Conservation (phyloP, 306 rosid genomes). For the Vigna angularis region DNA sequence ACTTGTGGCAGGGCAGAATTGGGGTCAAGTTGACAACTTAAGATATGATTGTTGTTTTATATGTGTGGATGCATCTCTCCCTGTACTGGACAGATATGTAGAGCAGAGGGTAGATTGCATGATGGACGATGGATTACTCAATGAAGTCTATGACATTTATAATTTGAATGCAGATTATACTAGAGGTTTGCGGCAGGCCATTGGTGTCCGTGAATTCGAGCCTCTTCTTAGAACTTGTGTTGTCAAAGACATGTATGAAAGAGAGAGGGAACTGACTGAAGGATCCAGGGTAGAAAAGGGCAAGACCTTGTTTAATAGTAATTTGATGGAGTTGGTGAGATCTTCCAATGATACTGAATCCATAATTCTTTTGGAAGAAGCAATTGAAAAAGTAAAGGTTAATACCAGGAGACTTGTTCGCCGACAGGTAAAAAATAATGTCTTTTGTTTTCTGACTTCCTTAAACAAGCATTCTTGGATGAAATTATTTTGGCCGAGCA, state of each 20-base stretch:
- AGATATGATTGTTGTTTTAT: slow-evolving; percentile 85
- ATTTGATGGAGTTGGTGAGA: slow-evolving; percentile 55
- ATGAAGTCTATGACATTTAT: slow-evolving; percentile 81
- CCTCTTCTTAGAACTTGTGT: slow-evolving; percentile 52
- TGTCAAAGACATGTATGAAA: slow-evolving; percentile 37
- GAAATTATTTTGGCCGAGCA: slow-evolving; percentile 28
- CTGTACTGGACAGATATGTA: slow-evolving; percentile 80
- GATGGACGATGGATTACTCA: slow-evolving; percentile 80
- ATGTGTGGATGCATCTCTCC: slow-evolving; percentile 78
- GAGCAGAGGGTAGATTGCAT: slow-evolving; percentile 86
- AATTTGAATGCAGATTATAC: slow-evolving; percentile 69
- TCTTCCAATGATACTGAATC: slow-evolving; percentile 50
- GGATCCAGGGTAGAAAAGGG: slow-evolving; percentile 46
- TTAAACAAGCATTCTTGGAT: slow-evolving; percentile 19
- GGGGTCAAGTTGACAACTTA: slow-evolving; percentile 85
- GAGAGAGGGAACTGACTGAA: slow-evolving; percentile 41
- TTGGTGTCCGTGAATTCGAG: slow-evolving; percentile 91
- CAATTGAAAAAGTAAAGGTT: slow-evolving; percentile 77
- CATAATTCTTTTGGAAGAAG: slow-evolving; percentile 63
- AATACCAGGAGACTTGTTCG: slow-evolving; percentile 88
- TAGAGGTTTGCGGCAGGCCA: slow-evolving; percentile 85
- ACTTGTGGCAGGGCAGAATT: slow-evolving; percentile 92
- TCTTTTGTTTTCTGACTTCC: not conserved
- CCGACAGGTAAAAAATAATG: slow-evolving; percentile 67
- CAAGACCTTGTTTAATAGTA: slow-evolving; percentile 51